A percentile compares a stretch with the other conserved stretches of the same genome.
phyloP scores from a whole-genome alignment of 495 filamentous ascomycete species.

The Aspergillus saccharolyticus region DNA sequence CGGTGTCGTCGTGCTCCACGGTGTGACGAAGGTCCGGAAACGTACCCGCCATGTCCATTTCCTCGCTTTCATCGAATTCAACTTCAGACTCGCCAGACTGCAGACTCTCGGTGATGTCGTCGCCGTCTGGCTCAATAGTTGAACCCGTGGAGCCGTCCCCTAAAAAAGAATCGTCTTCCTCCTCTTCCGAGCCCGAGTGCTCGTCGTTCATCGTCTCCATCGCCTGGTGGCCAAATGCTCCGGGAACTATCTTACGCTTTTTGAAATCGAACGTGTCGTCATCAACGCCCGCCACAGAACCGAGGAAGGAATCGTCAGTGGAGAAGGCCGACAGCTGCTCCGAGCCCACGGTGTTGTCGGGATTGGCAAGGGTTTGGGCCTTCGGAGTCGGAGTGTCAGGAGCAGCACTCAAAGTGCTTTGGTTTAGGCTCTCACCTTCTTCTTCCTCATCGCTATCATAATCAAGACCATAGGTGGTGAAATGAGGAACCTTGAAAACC shows the following conservation, averaged over 20 bases:
- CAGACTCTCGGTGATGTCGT: constrained; percentile 54
- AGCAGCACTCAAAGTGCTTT: constrained; percentile 54
- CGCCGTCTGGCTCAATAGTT: constrained; percentile 58
- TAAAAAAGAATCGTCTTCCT: constrained; percentile 74
- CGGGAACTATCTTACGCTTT: constrained; percentile 66
- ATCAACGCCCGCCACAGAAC: constrained; percentile 48
- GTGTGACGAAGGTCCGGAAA: constrained; percentile 60
- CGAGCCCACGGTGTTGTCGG: constrained; percentile 36
- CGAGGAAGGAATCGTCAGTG: constrained; percentile 45
- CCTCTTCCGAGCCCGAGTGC: constrained; percentile 28
- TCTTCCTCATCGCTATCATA: constrained; percentile 75
- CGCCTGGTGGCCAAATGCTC: constrained; percentile 64
- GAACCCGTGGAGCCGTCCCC: constrained; percentile 82
- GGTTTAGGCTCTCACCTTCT: constrained; percentile 46
- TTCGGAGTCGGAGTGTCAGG: constrained; percentile 57
- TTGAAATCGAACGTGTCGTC: constrained; percentile 83
- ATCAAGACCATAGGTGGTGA: constrained; percentile 90
- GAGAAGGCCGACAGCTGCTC: constrained; percentile 45
- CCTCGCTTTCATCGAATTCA: constrained; percentile 65
- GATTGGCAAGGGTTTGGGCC: constrained; percentile 30
- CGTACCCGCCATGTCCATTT: constrained; percentile 73
- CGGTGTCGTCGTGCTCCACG: constrained; percentile 55
- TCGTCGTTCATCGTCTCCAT: constrained; percentile 52
- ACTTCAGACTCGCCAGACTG: constrained; percentile 60
- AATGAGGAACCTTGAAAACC: constrained; percentile 89